Conservation (phyloP, 768 basidiomycete genomes). For the Boletus barrowsii region DNA sequence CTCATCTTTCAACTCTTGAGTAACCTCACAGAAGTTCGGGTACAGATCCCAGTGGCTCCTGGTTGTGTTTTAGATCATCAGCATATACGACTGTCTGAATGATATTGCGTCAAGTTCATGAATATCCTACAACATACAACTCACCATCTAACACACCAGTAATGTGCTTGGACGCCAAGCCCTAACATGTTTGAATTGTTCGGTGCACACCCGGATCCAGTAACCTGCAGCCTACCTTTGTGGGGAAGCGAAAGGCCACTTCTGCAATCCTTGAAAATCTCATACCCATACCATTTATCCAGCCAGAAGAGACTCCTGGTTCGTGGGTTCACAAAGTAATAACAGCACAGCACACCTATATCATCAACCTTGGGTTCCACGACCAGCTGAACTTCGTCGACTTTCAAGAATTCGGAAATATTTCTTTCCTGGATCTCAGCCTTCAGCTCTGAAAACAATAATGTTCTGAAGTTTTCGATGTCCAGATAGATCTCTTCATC, state of each 20-base stretch:
- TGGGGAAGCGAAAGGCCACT: conserved; percentile 19
- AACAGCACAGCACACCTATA: conserved; percentile 29
- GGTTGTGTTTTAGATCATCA: not conserved
- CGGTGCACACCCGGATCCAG: not conserved
- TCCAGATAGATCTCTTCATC: conserved; percentile 33
- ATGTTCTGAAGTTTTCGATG: conserved; percentile 34
- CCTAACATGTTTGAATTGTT: conserved; percentile 16
- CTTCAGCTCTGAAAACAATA: conserved; percentile 20
- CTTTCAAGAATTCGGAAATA: conserved; percentile 27
- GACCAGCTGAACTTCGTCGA: conserved; percentile 39
- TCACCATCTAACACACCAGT: conserved; percentile 32
- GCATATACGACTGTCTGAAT: not conserved
- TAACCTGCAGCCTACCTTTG: conserved; percentile 15
- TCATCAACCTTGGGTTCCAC: conserved; percentile 38
- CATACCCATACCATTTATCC: conserved; percentile 37
- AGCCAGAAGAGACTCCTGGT: conserved; percentile 54
- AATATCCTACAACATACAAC: not conserved
- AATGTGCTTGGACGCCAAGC: conserved; percentile 34
- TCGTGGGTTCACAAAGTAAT: conserved; percentile 52
- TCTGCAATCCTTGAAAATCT: conserved; percentile 29
- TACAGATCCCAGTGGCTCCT: conserved; percentile 35
- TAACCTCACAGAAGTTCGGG: conserved; percentile 6
- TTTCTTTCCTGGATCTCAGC: conserved; percentile 6
- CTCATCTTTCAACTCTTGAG: conserved; percentile 26
- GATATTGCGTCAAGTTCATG: conserved; percentile 4